Conservation (phyloP, 1,284 basidiomycete species). For the Megacollybia platyphylla region DNA sequence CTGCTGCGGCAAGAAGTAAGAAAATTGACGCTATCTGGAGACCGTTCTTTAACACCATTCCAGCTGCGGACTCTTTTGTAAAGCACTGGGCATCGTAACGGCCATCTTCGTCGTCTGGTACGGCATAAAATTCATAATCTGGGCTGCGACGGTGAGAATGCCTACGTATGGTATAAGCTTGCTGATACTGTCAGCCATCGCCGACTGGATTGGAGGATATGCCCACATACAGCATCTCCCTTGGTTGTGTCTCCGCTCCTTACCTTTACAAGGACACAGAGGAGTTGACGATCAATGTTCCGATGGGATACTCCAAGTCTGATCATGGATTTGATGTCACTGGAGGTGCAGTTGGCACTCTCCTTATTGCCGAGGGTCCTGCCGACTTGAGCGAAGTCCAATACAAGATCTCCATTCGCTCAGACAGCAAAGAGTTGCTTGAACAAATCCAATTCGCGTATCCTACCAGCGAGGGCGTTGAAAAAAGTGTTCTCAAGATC, state of each 20-base stretch:
- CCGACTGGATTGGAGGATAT: slow-evolving; percentile 39
- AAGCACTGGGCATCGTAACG: slow-evolving; percentile 37
- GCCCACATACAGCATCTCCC: slow-evolving; percentile 38
- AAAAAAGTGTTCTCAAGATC: slow-evolving; percentile 24
- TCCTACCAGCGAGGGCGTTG: slow-evolving; percentile 17
- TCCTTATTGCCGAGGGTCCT: slow-evolving; percentile 30
- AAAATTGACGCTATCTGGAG: slow-evolving; percentile 7
- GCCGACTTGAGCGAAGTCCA: slow-evolving; percentile 26
- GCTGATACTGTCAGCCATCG: slow-evolving; percentile 21
- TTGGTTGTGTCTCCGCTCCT: slow-evolving; percentile 31
- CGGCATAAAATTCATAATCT: slow-evolving; percentile 18
- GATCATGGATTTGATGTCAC: slow-evolving; percentile 33
- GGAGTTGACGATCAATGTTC: slow-evolving; percentile 21
- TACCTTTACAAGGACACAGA: slow-evolving; percentile 28
- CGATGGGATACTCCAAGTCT: slow-evolving; percentile 18
- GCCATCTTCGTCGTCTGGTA: slow-evolving; percentile 26
- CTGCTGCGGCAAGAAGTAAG: slow-evolving; percentile 42
- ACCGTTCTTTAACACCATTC: not conserved
- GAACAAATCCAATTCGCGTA: slow-evolving; percentile 20
- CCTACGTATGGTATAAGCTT: not conserved
- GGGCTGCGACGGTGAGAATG: not conserved
- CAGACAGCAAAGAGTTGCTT: slow-evolving; percentile 26
- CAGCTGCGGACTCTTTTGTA: slow-evolving; percentile 43
- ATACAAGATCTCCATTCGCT: slow-evolving; percentile 34
- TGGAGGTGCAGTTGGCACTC: slow-evolving; percentile 36